Conservation (phyloP, 106 monocot genomes). For the Dactylorhiza incarnata region DNA sequence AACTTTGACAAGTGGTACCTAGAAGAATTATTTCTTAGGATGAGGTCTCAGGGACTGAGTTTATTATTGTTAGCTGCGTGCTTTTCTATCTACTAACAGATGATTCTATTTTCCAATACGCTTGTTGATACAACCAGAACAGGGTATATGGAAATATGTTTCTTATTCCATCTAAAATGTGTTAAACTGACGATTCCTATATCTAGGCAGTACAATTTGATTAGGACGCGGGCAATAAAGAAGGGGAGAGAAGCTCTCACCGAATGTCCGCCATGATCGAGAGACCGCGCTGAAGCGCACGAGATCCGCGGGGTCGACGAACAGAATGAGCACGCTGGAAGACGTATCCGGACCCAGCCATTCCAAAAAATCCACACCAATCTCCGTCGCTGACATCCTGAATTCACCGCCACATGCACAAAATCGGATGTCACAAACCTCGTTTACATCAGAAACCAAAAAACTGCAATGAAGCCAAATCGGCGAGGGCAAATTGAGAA, state of each 20-base stretch:
- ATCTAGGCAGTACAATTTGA: background rate
- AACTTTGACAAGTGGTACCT: no score
- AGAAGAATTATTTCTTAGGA: no score
- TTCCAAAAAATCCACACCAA: slow-evolving; percentile 24
- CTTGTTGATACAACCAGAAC: no score
- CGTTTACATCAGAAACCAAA: background rate
- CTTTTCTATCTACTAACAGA: no score
- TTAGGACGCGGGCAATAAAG: background rate
- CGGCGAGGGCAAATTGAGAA: no score
- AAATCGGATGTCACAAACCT: background rate
- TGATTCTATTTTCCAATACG: no score
- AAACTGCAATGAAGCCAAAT: background rate
- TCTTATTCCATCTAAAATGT: no score
- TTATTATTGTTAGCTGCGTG: no score
- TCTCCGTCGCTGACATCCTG: slow-evolving; percentile 3
- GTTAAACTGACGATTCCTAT: no score
- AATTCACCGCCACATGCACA: background rate
- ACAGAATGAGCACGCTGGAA: slow-evolving; percentile 8
- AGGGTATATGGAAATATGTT: no score
- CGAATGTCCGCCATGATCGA: slow-evolving; percentile 35
- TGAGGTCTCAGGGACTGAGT: no score
- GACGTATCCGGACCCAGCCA: slow-evolving; percentile 25
- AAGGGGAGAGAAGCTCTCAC: slow-evolving; percentile 8
- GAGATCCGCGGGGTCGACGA: slow-evolving; percentile 31
- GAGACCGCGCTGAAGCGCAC: slow-evolving; percentile 28